phyloP scores from a whole-genome alignment of 2,329 filamentous ascomycete genomes.

The Neonectria ditissima region DNA sequence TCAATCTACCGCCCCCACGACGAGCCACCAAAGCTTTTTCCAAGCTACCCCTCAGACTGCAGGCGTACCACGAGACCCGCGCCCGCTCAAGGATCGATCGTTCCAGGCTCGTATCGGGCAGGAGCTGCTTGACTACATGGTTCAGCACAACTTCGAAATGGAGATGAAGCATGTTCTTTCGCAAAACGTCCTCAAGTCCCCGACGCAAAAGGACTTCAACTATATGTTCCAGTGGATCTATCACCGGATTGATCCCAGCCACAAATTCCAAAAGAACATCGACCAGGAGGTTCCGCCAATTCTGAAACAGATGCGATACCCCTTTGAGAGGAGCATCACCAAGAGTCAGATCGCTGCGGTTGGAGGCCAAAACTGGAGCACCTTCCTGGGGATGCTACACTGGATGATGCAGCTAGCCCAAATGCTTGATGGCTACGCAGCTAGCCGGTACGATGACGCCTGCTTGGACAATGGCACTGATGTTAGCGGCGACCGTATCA shows the following conservation, averaged over 20 bases:
- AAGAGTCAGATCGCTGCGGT: conserved; percentile 97
- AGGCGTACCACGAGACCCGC: conserved; percentile 86
- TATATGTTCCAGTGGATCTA: conserved; percentile 99
- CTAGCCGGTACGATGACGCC: conserved; percentile 87
- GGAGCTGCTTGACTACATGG: conserved; percentile 91
- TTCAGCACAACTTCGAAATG: conserved; percentile 95
- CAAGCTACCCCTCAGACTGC: conserved; percentile 85
- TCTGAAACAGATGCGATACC: conserved; percentile 92
- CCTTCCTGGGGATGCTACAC: conserved; percentile 91
- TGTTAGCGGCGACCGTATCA: conserved; percentile 89
- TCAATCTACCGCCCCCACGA: conserved; percentile 75
- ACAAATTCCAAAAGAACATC: conserved; percentile 93
- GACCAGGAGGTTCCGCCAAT: conserved; percentile 95
- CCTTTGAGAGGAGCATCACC: conserved; percentile 94
- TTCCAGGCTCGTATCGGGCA: conserved; percentile 87
- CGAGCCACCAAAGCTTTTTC: conserved; percentile 92
- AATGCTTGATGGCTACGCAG: conserved; percentile 87
- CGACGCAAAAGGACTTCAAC: conserved; percentile 98
- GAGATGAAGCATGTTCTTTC: conserved; percentile 97
- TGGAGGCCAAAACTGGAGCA: conserved; percentile 96
- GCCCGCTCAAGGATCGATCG: conserved; percentile 83
- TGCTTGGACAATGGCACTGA: conserved; percentile 90
- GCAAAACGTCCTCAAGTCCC: conserved; percentile 90
- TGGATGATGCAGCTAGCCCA: conserved; percentile 99
- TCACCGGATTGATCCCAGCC: conserved; percentile 92